Conservation (phyloP, 192 early-diverging fungal genomes). For the Paraglomus occultum region DNA sequence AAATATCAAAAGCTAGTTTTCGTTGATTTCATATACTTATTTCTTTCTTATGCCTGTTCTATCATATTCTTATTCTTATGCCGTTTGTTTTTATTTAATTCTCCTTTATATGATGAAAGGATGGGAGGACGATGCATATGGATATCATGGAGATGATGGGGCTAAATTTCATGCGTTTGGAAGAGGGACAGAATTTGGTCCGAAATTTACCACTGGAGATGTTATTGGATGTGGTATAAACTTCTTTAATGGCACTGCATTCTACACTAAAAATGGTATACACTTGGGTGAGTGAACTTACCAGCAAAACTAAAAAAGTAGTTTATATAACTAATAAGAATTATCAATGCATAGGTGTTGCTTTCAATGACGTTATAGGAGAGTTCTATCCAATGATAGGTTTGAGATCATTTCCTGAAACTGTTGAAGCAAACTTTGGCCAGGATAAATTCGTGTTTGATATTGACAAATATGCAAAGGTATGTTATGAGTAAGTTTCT, state of each 20-base stretch:
- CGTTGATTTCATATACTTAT: too few species aligned
- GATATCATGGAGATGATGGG: constrained; percentile 97
- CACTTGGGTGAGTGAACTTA: constrained; percentile 58
- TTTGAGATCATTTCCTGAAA: constrained; percentile 66
- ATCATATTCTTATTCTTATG: too few species aligned
- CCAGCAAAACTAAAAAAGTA: too few species aligned
- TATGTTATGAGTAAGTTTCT: constrained; percentile 20
- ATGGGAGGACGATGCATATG: constrained; percentile 85
- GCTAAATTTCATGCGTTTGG: constrained; percentile 70
- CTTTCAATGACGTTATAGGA: constrained; percentile 38
- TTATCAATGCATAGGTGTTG: constrained; percentile 28
- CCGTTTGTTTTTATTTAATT: not conserved
- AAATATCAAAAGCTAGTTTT: too few species aligned
- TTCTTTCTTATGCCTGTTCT: too few species aligned
- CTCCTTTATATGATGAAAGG: constrained; percentile 44
- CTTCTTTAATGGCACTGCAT: constrained; percentile 66
- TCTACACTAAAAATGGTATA: constrained; percentile 95
- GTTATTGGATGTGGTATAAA: constrained; percentile 91
- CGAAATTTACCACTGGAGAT: constrained; percentile 85
- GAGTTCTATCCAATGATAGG: constrained; percentile 71
- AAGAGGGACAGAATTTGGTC: constrained; percentile 80
- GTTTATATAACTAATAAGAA: too few species aligned
- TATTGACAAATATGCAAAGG: constrained; percentile 63
- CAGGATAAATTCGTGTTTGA: constrained; percentile 64
- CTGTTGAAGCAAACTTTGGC: constrained; percentile 78